A percentile compares a stretch with the other conserved stretches of the same genome.
Conservation (phyloP, 371 early-diverging fungal species). For the Mucor ambiguus region DNA sequence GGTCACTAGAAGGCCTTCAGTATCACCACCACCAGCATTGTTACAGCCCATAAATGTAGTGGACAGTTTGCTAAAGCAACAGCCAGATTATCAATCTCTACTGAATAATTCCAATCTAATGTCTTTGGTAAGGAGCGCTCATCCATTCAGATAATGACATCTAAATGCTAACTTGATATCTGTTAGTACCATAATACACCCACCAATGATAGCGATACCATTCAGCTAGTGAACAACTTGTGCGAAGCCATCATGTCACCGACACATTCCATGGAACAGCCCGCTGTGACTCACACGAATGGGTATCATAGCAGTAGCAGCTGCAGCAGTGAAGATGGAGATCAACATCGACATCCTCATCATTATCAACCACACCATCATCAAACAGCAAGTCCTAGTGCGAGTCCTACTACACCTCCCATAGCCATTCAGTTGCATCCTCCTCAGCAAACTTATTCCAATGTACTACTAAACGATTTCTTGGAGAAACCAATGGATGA, state of each 20-base stretch:
- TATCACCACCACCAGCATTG: not conserved
- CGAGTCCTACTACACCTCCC: not conserved
- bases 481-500: slow-evolving; percentile 5
- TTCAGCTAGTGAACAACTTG: slow-evolving; percentile 9
- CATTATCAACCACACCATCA: not conserved
- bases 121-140: slow-evolving; percentile 5
- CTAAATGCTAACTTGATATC: not conserved
- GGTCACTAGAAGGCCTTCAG: slow-evolving; percentile 3
- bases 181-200: not conserved
- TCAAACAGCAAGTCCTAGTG: not conserved
- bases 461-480: not conserved
- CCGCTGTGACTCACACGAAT: not conserved
- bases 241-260: slow-evolving; percentile 11
- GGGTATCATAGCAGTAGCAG: slow-evolving; percentile 1
- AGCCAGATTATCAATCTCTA: not conserved
- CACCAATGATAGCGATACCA: slow-evolving; percentile 4
- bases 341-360: not conserved
- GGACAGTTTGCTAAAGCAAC: not conserved
- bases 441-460: not conserved
- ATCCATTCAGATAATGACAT: not conserved
- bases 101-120: not conserved
- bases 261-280: not conserved
- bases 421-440: not conserved
- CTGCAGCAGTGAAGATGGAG: not conserved
- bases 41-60: not conserved